These are phyloP conservation scores for Aphanomyces euteiches DNA, from an alignment of 352 stramenopile species.

Conservation along the genomic window DNA sequence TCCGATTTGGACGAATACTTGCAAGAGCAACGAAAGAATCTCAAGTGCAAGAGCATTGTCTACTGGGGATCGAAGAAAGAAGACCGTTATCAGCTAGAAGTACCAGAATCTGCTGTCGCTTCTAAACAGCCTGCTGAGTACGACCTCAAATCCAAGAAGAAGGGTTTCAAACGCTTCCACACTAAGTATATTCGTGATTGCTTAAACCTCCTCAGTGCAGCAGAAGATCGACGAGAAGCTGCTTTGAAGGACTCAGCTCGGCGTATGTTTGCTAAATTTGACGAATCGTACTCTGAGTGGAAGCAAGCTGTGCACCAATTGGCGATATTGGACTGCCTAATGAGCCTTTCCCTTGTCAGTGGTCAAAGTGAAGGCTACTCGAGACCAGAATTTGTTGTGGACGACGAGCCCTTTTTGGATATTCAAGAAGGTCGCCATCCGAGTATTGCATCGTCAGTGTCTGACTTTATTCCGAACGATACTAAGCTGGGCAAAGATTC, in stretches of 20 bases:
- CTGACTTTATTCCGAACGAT: slow-evolving; percentile 98
- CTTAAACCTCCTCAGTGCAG: slow-evolving; percentile 63
- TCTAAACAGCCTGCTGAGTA: slow-evolving; percentile 92
- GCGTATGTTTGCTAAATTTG: slow-evolving; percentile 96
- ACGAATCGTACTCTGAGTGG: slow-evolving; percentile 91
- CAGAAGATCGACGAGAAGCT: slow-evolving; percentile 76
- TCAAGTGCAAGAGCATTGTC: slow-evolving; percentile 82
- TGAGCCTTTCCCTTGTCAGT: slow-evolving; percentile 92
- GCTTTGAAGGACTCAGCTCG: slow-evolving; percentile 87
- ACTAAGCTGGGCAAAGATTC: slow-evolving; percentile 78
- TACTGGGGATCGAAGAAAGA: slow-evolving; percentile 96
- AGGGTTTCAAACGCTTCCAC: slow-evolving; percentile 91
- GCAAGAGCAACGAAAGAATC: slow-evolving; percentile 54
- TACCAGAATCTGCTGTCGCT: slow-evolving; percentile 76
- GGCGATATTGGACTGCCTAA: slow-evolving; percentile 92
- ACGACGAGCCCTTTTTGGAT: slow-evolving; percentile 66
- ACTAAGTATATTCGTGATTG: slow-evolving; percentile 80
- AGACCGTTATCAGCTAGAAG: slow-evolving; percentile 90
- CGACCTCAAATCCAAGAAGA: slow-evolving; percentile 91
- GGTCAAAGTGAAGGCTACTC: slow-evolving; percentile 90
- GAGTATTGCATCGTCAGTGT: slow-evolving; percentile 77
- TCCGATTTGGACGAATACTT: slow-evolving; percentile 91
- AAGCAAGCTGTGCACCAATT: slow-evolving; percentile 90
- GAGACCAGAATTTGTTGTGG: slow-evolving; percentile 83
- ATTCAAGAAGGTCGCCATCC: slow-evolving; percentile 94